These are phyloP conservation scores for Xylaria cubensis DNA, from an alignment of 495 filamentous ascomycete genomes.

Conservation along the genomic window DNA sequence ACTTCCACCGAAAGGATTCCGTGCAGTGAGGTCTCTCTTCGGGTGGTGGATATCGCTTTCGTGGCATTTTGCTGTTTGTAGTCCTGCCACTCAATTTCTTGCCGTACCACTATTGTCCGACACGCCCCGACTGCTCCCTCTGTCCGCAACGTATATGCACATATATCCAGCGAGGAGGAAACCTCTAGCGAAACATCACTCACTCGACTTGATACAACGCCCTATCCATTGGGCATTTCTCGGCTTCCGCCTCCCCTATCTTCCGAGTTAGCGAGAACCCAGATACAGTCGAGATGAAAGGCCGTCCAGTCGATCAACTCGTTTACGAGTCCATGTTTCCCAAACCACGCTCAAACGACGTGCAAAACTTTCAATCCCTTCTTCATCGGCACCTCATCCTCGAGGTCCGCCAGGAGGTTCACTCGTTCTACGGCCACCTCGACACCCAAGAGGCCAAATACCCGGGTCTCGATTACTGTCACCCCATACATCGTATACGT, in stretches of 20 bases:
- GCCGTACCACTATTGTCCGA: constrained; percentile 4
- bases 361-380: constrained; percentile 58
- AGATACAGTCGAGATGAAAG: constrained; percentile 54
- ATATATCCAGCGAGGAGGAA: background rate
- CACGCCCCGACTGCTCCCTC: background rate
- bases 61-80: constrained; percentile 15
- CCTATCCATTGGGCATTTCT: background rate
- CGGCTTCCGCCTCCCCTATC: background rate
- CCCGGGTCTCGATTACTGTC: constrained; percentile 86
- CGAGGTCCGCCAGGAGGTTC: constrained; percentile 86
- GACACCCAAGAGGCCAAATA: constrained; percentile 89
- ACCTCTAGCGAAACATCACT: background rate
- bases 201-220: background rate
- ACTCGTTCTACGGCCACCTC: constrained; percentile 83
- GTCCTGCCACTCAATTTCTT: constrained; percentile 8
- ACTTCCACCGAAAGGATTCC: background rate
- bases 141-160: background rate
- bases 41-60: background rate
- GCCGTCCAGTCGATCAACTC: constrained; percentile 58
- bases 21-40: background rate
- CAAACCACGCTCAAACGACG: constrained; percentile 56
- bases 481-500: constrained; percentile 80
- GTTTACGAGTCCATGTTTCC: constrained; percentile 63
- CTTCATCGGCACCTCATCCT: constrained; percentile 74
- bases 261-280: background rate